Conservation (phyloP, 805 yeast genomes). For the Metschnikowia anglica region DNA sequence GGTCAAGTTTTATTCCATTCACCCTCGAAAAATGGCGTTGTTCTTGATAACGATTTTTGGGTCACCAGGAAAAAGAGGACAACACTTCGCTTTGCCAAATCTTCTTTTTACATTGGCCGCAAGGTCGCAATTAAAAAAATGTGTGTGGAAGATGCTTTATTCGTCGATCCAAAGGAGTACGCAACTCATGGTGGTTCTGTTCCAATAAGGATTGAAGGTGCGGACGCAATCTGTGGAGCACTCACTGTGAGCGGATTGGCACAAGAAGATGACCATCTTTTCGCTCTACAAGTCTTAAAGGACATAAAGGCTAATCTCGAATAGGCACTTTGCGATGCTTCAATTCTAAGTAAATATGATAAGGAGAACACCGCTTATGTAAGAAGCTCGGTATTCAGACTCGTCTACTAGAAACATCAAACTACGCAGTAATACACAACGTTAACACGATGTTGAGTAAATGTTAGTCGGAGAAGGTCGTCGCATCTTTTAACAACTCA, state of each 20-base stretch:
- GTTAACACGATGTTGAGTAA: too few species aligned
- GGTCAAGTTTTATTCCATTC: constrained; percentile 51
- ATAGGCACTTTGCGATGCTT: background rate
- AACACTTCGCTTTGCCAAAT: constrained; percentile 46
- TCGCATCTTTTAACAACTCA: too few species aligned
- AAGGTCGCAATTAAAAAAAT: constrained; percentile 33
- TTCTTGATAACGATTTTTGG: constrained; percentile 56
- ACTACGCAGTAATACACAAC: too few species aligned
- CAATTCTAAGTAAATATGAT: too few species aligned
- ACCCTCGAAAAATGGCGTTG: constrained; percentile 35
- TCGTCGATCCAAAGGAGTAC: constrained; percentile 43
- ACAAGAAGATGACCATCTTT: constrained; percentile 53
- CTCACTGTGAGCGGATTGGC: constrained; percentile 57
- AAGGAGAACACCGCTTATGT: too few species aligned
- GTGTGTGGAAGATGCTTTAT: constrained; percentile 38
- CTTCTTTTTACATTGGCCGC: constrained; percentile 49
- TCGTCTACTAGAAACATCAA: too few species aligned
- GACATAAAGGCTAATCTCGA: constrained; percentile 9
- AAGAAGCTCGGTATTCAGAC: too few species aligned
- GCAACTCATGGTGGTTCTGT: constrained; percentile 60
- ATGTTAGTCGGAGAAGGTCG: too few species aligned
- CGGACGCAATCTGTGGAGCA: constrained; percentile 44
- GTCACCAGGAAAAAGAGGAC: constrained; percentile 49
- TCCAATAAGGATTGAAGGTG: constrained; percentile 43
- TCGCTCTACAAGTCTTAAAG: constrained; percentile 39